Evolutionary conservation across 164 flowering plant genomes (phyloP).

Genomic region (Brasenia schreberi): DNA sequence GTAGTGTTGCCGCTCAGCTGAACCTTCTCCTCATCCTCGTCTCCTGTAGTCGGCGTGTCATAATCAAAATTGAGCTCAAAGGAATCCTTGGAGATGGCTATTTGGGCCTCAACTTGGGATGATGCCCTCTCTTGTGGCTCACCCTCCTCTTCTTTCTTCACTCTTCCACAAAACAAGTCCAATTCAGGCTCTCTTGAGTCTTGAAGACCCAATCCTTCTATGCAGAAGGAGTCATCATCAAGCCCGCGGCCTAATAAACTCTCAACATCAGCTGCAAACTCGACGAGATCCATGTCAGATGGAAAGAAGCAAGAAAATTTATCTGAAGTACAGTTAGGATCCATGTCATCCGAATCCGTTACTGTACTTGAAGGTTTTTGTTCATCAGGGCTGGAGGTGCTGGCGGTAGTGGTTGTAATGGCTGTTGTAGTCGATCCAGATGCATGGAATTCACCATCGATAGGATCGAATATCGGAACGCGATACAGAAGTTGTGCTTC

Average conservation of each 20-base stretch:
- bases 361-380: background rate
- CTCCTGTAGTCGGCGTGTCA: slow-evolving; percentile 25
- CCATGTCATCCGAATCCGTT: background rate
- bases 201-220: slow-evolving; percentile 57
- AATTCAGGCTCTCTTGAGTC: slow-evolving; percentile 9
- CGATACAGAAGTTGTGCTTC: slow-evolving; percentile 72
- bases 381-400: slow-evolving; percentile 1
- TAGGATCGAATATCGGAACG: slow-evolving; percentile 65
- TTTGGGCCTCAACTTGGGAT: slow-evolving; percentile 10
- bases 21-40: slow-evolving; percentile 28
- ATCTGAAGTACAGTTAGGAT: slow-evolving; percentile 7
- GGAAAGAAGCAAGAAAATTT: slow-evolving; percentile 25
- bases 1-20: background rate
- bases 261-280: slow-evolving; percentile 86
- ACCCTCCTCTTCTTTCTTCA: slow-evolving; percentile 44
- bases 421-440: slow-evolving; percentile 5
- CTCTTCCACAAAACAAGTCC: slow-evolving; percentile 9
- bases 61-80: slow-evolving; percentile 50
- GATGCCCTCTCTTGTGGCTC: slow-evolving; percentile 11
- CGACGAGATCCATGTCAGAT: slow-evolving; percentile 65
- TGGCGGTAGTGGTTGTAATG: background rate
- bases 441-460: slow-evolving; percentile 29
- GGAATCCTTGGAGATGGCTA: slow-evolving; percentile 29
- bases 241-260: slow-evolving; percentile 55
- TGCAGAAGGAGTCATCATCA: slow-evolving; percentile 46